Percentiles rank a stretch among this genome's conserved stretches.
Conservation (phyloP, 2,329 filamentous ascomycete genomes). For the Fusarium sp. region DNA sequence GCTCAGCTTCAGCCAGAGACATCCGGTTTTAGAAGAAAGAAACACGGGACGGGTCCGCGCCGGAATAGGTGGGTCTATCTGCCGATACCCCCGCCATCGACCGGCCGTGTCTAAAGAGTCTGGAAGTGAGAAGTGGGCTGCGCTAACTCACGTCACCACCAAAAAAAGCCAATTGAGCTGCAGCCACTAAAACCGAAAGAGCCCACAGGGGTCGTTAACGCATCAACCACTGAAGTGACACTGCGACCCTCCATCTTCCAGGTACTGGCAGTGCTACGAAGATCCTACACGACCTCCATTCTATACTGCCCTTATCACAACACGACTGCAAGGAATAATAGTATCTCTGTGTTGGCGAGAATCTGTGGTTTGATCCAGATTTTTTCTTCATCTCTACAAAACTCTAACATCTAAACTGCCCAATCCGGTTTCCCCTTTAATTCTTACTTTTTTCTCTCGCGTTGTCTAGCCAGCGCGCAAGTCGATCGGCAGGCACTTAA, state of each 20-base stretch:
- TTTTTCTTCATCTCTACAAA: not conserved
- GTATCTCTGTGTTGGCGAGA: constrained; percentile 3
- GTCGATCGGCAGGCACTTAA: constrained; percentile 34
- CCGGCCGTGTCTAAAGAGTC: not conserved
- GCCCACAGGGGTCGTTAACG: constrained; percentile 18
- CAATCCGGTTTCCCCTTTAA: not conserved
- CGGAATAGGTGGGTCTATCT: constrained; percentile 21
- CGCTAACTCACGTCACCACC: constrained; percentile 35
- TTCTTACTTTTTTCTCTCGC: constrained; percentile 5
- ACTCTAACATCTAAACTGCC: not conserved
- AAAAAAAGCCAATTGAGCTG: not conserved
- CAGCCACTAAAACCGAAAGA: constrained; percentile 30
- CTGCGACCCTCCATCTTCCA: constrained; percentile 36
- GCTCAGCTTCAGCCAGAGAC: not conserved
- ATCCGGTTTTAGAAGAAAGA: constrained; percentile 5
- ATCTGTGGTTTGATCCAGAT: constrained; percentile 4
- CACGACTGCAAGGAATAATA: constrained; percentile 17
- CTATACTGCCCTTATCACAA: constrained; percentile 21
- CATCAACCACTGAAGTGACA: constrained; percentile 39
- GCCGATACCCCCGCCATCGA: not conserved
- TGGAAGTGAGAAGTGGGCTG: constrained; percentile 15
- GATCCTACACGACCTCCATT: constrained; percentile 19
- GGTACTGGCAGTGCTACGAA: constrained; percentile 5
- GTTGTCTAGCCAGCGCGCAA: constrained; percentile 37
- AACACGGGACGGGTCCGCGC: constrained; percentile 12